A percentile compares a stretch with the other conserved stretches of the same genome.
These are phyloP conservation scores for Floccularia luteovirens DNA, from an alignment of 768 basidiomycete species.

Conservation along the genomic window DNA sequence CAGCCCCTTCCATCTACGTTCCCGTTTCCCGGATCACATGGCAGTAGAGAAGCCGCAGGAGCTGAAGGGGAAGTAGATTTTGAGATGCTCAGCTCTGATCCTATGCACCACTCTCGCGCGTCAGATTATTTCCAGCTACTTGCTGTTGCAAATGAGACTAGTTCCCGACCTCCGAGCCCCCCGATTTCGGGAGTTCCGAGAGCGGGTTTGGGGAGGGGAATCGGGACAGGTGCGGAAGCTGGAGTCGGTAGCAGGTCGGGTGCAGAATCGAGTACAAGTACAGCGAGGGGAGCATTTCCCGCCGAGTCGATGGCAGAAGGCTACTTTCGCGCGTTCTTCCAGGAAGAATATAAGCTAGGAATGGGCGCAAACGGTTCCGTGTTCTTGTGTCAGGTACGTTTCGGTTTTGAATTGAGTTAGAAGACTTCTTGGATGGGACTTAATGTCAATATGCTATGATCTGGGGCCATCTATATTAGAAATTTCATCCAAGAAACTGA, in stretches of 20 bases:
- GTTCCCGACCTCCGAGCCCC: slow-evolving; percentile 46
- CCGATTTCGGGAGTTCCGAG: slow-evolving; percentile 19
- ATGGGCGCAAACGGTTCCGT: slow-evolving; percentile 96
- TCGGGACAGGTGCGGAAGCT: slow-evolving; percentile 1
- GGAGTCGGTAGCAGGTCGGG: slow-evolving; percentile 4
- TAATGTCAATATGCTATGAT: no score
- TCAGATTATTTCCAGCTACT: slow-evolving; percentile 80
- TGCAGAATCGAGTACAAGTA: slow-evolving; percentile 4
- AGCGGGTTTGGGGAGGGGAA: no score
- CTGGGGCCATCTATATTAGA: no score
- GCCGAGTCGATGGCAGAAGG: slow-evolving; percentile 81
- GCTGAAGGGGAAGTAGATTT: slow-evolving; percentile 15
- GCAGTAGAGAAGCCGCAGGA: slow-evolving; percentile 4
- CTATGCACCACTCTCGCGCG: slow-evolving; percentile 44
- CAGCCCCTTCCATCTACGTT: slow-evolving; percentile 45
- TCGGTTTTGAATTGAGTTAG: no score
- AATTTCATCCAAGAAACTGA: slow-evolving; percentile 4
- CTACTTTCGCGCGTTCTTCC: slow-evolving; percentile 90
- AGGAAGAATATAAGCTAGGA: slow-evolving; percentile 81
- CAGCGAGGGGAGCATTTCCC: slow-evolving; percentile 36
- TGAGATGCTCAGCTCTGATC: slow-evolving; percentile 26
- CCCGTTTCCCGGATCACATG: background rate
- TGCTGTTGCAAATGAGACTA: slow-evolving; percentile 61
- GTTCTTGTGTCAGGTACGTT: slow-evolving; percentile 72
- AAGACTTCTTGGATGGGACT: no score